Percentiles rank a stretch among this genome's conserved stretches.
These are phyloP conservation scores for Vitis rupestris DNA, from an alignment of 164 flowering plant genomes.

Conservation along the genomic window DNA sequence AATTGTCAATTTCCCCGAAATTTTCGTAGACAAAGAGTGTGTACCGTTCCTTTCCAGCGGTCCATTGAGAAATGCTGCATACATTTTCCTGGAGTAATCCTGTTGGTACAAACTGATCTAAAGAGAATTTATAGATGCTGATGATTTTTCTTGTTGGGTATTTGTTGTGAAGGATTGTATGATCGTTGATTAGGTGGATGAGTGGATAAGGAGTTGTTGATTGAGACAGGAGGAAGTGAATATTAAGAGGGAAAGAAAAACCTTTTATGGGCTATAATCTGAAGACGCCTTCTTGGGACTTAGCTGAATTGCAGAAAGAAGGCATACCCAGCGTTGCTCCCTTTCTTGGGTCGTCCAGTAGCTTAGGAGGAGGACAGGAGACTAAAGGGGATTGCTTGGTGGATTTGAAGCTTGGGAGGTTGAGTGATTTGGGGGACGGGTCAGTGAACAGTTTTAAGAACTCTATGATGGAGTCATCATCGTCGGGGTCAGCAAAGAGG, in stretches of 20 bases:
- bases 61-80: too few relatives aligned
- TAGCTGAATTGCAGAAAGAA: conserved; percentile 12
- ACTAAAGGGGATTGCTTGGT: conserved; percentile 8
- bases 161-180: neutral
- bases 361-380: conserved; percentile 3
- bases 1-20: too few relatives aligned
- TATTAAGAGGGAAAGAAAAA: neutral
- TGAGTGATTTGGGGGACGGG: conserved; percentile 1
- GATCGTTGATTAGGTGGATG: neutral
- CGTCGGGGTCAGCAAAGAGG: conserved; percentile 38
- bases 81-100: too few relatives aligned
- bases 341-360: neutral
- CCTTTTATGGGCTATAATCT: conserved; percentile 12
- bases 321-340: neutral
- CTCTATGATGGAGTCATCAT: conserved; percentile 23
- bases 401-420: conserved; percentile 17
- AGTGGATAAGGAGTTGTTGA: conserved; percentile 1
- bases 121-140: too few relatives aligned
- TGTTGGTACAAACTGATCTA: too few relatives aligned
- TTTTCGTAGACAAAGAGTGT: too few relatives aligned
- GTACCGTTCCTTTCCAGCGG: too few relatives aligned
- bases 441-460: neutral
- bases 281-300: conserved; percentile 17
- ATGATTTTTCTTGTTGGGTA: neutral
- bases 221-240: neutral